These are phyloP conservation scores for Cephalotrichum gorgonifer DNA, from an alignment of 2,329 filamentous ascomycete genomes.

Conservation along the genomic window DNA sequence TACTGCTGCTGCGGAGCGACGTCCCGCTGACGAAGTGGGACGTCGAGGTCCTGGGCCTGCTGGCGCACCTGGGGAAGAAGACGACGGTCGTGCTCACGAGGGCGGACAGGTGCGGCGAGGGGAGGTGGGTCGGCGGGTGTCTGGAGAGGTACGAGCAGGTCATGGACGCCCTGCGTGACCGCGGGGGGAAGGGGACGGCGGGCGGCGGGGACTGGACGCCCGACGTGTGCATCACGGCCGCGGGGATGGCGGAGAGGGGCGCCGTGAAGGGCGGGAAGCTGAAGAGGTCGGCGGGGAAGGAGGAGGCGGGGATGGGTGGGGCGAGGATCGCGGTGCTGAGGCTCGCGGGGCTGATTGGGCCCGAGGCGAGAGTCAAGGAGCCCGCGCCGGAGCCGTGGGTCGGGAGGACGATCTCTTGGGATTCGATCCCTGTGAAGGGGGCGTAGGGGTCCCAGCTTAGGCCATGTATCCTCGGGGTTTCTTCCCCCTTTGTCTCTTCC, in stretches of 20 bases:
- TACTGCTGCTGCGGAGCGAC: constrained; percentile 42
- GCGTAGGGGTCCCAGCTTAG: too few relatives aligned
- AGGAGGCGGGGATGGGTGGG: constrained; percentile 27
- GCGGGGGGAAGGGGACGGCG: constrained; percentile 16
- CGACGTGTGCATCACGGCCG: constrained; percentile 24
- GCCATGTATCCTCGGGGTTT: too few relatives aligned
- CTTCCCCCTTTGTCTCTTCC: too few relatives aligned
- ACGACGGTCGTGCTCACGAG: constrained; percentile 46
- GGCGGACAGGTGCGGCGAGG: constrained; percentile 35
- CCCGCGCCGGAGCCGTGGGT: constrained; percentile 20
- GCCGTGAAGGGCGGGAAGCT: constrained; percentile 13
- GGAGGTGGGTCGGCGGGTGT: constrained; percentile 15
- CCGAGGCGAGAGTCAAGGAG: not conserved
- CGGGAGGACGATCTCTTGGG: constrained; percentile 22
- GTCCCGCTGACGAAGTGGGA: constrained; percentile 40
- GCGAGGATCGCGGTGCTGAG: constrained; percentile 27
- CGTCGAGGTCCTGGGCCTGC: constrained; percentile 31
- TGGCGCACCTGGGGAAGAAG: constrained; percentile 32
- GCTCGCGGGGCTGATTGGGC: constrained; percentile 24
- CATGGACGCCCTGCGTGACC: constrained; percentile 9
- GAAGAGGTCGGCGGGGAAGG: constrained; percentile 10
- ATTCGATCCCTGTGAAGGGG: constrained; percentile 1
- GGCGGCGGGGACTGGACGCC: constrained; percentile 17
- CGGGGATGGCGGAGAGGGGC: constrained; percentile 21
- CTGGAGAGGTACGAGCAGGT: constrained; percentile 17